These are phyloP conservation scores for Ascochyta koolunga DNA, from an alignment of 2,329 filamentous ascomycete genomes.

Conservation along the genomic window DNA sequence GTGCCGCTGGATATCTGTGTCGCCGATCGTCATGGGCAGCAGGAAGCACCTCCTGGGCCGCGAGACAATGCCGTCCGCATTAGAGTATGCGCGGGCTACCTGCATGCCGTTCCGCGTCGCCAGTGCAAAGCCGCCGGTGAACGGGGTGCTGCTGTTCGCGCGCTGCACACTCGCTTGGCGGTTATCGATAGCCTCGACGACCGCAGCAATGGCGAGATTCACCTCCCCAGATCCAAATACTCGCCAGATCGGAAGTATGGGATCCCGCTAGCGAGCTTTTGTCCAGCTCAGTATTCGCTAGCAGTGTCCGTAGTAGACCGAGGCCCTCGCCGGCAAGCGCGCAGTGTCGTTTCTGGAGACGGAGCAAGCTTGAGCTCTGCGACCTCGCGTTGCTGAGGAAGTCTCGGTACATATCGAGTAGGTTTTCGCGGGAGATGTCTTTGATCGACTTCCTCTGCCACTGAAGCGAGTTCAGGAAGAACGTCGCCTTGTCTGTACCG, in stretches of 20 bases:
- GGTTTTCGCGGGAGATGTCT: neutral
- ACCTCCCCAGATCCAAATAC: neutral
- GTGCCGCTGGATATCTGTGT: neutral
- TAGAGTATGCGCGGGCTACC: too few species aligned
- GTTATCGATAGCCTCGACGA: neutral
- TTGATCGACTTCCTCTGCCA: neutral
- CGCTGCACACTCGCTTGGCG: neutral
- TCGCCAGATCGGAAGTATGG: neutral
- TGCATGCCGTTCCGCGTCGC: neutral
- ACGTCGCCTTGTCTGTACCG: neutral
- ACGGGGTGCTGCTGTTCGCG: neutral
- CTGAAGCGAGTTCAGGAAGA: neutral
- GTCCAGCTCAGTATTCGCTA: neutral
- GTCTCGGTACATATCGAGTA: neutral
- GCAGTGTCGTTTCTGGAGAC: neutral
- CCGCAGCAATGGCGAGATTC: neutral
- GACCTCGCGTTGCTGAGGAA: neutral
- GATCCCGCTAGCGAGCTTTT: neutral
- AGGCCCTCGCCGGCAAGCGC: neutral
- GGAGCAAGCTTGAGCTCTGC: neutral
- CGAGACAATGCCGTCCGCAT: neutral
- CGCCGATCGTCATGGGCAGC: neutral
- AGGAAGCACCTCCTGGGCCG: neutral
- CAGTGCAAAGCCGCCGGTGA: neutral
- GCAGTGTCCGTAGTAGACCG: neutral